Base-by-base conservation (phyloP, 805 yeast genomes). In the Diddensiella santjacobensis region DNA sequence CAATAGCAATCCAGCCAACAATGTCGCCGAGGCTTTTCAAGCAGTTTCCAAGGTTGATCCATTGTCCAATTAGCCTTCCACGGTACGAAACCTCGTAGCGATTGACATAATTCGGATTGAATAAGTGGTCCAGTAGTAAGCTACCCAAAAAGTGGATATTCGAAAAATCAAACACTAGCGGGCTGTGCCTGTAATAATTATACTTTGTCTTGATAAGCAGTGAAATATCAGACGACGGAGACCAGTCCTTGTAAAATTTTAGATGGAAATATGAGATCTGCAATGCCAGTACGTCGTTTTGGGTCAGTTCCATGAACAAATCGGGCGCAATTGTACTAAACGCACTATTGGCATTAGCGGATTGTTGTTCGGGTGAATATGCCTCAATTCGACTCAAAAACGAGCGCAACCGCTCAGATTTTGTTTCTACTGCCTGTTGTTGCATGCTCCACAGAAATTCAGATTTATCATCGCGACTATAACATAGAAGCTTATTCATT, bases 1-100 rank as follows among this genome's bases (percentile, higher is more conserved):
- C 87, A 56, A 91, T 80, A 0, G 96, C 96, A 20, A 88, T 70
- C 97, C 97, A 91, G 24, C 93, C 83, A 0, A 89, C 90, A 90
- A 88, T 87, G 62, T 91, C 95, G 43, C 98, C 98, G 24, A 78
- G 70, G 51, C 78, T 78, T 59, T 87, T 93, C 52, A 91, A 77
- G 22, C 72, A 69, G 53, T 84, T 79, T 2, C 96, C 98, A 39
- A 91, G 71, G 51, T 81, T 80, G 38, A 90, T 84, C 98, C 98
- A 91, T 61, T 80, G 83, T 41, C 81, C 80, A 31, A 91, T 64
- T 3, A 89, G 59, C 37, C 76, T 67, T 0, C 95, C 95, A 50
- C 93, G 49, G 38, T 51, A 56, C 5, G 51, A 55, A 15, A 61
- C 40, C 33, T 53, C 52, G 5, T 31, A 6, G 10, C 38, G 35